Percentiles rank a stretch among this genome's conserved stretches.
Evolutionary conservation across 352 stramenopile genomes (phyloP).

Genomic region (Globisporangium iwayamae): DNA sequence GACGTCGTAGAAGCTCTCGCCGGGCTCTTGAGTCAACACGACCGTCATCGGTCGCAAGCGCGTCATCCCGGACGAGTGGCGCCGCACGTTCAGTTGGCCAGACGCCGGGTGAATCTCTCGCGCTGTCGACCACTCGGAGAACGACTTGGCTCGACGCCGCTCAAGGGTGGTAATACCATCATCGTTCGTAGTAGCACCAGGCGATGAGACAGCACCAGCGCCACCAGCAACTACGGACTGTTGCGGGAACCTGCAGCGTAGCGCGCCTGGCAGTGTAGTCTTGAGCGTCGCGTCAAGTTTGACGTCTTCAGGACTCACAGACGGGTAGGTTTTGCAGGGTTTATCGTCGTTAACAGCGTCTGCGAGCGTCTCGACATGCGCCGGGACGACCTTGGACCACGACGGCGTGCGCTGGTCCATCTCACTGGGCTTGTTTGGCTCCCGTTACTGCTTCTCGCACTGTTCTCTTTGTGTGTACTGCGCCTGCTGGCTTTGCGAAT

Average conservation of each 20-base stretch:
- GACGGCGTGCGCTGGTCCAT: slow-evolving; percentile 4
- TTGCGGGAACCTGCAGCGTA: not conserved
- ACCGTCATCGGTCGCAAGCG: not conserved
- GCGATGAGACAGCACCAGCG: not conserved
- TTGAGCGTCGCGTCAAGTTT: not conserved
- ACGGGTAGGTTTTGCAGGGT: no score
- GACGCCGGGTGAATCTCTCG: not conserved
- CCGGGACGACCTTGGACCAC: slow-evolving; percentile 1
- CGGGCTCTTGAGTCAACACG: not conserved
- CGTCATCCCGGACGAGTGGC: slow-evolving; percentile 10
- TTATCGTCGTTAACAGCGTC: not conserved
- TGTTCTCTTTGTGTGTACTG: not conserved
- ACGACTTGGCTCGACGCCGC: not conserved
- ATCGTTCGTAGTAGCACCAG: not conserved
- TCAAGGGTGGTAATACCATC: not conserved
- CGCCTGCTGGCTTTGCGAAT: not conserved
- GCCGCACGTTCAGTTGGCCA: not conserved
- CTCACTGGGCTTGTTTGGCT: no score
- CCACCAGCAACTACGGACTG: not conserved
- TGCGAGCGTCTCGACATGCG: not conserved
- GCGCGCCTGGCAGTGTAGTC: not conserved
- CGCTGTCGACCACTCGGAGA: not conserved
- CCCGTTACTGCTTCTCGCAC: no score
- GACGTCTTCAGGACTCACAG: not conserved
- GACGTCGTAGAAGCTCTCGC: slow-evolving; percentile 15